Percentiles rank a stretch among this genome's conserved stretches.
phyloP scores from a whole-genome alignment of 2,329 filamentous ascomycete species.

The Intubia oerlemansii region DNA sequence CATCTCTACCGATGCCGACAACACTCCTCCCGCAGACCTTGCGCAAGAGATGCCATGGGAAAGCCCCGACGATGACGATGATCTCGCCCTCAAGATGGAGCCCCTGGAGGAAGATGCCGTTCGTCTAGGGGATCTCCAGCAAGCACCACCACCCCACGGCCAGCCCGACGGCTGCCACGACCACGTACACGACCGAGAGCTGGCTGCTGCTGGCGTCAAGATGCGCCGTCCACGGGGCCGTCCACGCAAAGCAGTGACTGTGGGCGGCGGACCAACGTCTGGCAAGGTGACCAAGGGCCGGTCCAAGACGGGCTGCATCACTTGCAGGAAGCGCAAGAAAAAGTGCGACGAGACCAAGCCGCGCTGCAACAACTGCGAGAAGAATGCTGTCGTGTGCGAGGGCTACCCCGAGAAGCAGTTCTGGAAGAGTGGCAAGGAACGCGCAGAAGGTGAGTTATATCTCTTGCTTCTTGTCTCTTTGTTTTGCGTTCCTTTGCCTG shows the following conservation, averaged over 20 bases:
- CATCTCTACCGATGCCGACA: too few relatives aligned
- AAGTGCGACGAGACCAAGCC: conserved; percentile 51
- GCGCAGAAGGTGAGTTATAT: conserved; percentile 46
- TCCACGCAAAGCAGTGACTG: conserved; percentile 69
- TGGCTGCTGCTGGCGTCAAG: too few relatives aligned
- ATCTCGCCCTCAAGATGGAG: conserved; percentile 32
- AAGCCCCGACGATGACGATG: conserved; percentile 20
- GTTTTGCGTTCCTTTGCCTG: neutral
- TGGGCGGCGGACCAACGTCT: too few relatives aligned
- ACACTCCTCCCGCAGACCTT: too few relatives aligned
- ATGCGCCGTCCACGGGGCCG: conserved; percentile 59
- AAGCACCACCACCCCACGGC: conserved; percentile 17
- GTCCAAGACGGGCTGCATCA: conserved; percentile 48
- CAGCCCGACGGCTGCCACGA: conserved; percentile 9
- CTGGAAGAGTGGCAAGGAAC: conserved; percentile 73
- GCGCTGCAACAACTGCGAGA: conserved; percentile 63
- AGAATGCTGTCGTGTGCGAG: conserved; percentile 81
- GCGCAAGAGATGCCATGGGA: conserved; percentile 27
- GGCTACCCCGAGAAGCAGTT: conserved; percentile 72
- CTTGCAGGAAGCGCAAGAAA: conserved; percentile 48
- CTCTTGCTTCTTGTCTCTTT: too few relatives aligned
- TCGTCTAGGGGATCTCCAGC: conserved; percentile 28
- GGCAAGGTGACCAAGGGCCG: conserved; percentile 61
- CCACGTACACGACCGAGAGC: too few relatives aligned
- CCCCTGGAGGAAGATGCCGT: conserved; percentile 32